Evolutionary conservation across 2,329 filamentous ascomycete species (phyloP), one percentile per base, ranked within the genome.

Genomic region (Xylariales sp.): DNA sequence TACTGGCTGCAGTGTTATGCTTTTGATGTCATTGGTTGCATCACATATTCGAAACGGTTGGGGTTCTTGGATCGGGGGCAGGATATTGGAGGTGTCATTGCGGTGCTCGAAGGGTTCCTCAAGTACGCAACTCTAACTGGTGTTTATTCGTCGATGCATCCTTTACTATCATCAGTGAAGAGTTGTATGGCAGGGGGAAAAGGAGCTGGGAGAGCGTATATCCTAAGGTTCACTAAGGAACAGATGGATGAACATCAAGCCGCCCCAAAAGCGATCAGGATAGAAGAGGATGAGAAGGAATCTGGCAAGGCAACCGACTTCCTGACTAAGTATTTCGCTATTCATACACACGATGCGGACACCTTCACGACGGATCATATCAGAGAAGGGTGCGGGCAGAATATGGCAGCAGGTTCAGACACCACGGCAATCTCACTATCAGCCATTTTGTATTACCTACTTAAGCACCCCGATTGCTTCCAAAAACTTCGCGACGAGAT

Each of bases 381-480:
- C n/a, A 12, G 47, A 12, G 38, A 16, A 12, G 52, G 47, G 2
- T 53, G 52, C 28, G 21, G 40, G 5, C 37, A 43, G 4, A 64
- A 64, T 18, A 52, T 64, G 16, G 47, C 47, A 1, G 62, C 63
- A 4, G 64, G 64, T 0, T 59, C 56, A 2, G 64, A 67, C 31
- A 65, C 63, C 0, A 65, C 62, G 0, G 54, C 57, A 2, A 60
- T 62, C 25, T 56, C 60, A 2, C 49, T 65, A 0, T 52, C 53
- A 2, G 52, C 54, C 2, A 40, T 56, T 21, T 43, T 58, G 12
- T 58, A 56, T 28, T 51, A 50, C 38, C 47, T 50, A 45, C 44
- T 54, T 15, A 48, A 47, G 16, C 43, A 47, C 11, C 53, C 51
- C 4, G 31, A 37, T 3, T 42, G 43, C 9, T 43, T 46, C 6